Evolutionary conservation across 805 yeast species (phyloP), one percentile per base, ranked within the genome.

Genomic region (Barnettozyma californica): DNA sequence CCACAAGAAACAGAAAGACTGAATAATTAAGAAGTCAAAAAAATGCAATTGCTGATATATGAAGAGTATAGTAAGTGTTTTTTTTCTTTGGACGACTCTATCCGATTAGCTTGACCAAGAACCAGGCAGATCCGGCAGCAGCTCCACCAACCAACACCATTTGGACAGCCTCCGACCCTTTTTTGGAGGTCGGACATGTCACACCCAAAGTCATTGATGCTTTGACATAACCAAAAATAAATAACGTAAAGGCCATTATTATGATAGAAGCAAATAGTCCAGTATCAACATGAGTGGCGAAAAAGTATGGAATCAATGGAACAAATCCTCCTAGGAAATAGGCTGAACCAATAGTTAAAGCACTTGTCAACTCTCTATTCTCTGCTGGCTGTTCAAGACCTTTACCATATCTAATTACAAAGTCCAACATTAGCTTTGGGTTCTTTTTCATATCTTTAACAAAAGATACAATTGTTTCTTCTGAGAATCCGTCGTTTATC

Each of bases 111-210:
- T 82, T 84, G 31, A 92, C 99, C 63, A 91, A 78, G 41, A 80
- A 80, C 96, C 96, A 92, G 10, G 99, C 99, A 21, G 95, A 87
- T 5, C 96, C 95, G 5, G 99, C 98, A 20, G 99, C 98, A 29
- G 86, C 71, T n/a, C 97, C 95, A 36, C 99, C 99, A 44, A 88
- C 91, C n/a, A 84, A 68, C 46, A 89, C 82, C 98, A 94, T 92
- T 68, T 89, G 95, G 18, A 84, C 49, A 40, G 97, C 98, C 66
- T 91, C 97, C 45, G 73, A 69, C 4, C 84, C 68, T 61, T 84
- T 84, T 54, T 78, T 80, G 53, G 63, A 59, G 2, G 64, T 60
- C n/a, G 87, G 76, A 57, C 87, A 79, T 52, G 82, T 90, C 21
- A 79, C 81, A 47, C 95, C 96, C 71, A 91, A 80, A 4, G 97